A percentile compares a stretch with the other conserved stretches of the same genome.
Evolutionary conservation across 345 rosid species (phyloP).

Genomic region (Trapa bicornis): DNA sequence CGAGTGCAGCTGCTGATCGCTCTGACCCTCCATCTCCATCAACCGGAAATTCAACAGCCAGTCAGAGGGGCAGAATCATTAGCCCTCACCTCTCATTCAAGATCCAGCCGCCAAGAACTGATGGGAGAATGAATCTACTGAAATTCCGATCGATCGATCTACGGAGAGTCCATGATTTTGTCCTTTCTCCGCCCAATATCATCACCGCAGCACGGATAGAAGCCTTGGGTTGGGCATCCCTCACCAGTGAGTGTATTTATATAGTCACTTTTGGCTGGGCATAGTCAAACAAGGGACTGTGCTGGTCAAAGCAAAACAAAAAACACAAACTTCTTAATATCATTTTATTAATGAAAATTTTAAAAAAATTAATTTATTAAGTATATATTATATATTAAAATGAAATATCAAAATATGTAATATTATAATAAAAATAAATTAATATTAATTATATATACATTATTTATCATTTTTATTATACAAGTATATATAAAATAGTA

Average conservation of each 20-base stretch:
- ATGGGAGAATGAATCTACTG: not conserved
- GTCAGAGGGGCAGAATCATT: not conserved
- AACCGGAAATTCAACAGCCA: not conserved
- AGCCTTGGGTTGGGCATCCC: not conserved
- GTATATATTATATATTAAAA: no score
- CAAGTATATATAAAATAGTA: no score
- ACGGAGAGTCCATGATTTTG: not conserved
- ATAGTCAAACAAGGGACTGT: not conserved
- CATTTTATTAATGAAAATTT: no score
- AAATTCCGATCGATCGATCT: not conserved
- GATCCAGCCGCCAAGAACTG: not conserved
- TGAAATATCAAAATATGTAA: no score
- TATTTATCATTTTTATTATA: no score
- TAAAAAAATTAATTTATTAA: no score
- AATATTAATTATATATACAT: no score
- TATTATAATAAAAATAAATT: no score
- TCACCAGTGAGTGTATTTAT: not conserved
- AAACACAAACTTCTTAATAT: not conserved
- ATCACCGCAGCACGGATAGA: not conserved
- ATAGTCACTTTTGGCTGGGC: not conserved
- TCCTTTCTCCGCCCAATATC: no score
- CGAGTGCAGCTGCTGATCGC: slow-evolving; percentile 52
- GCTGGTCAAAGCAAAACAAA: not conserved
- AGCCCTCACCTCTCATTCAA: not conserved
- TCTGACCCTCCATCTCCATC: slow-evolving; percentile 2